These are phyloP conservation scores for Rosellinia necatrix DNA, from an alignment of 2,329 filamentous ascomycete genomes.

Conservation along the genomic window DNA sequence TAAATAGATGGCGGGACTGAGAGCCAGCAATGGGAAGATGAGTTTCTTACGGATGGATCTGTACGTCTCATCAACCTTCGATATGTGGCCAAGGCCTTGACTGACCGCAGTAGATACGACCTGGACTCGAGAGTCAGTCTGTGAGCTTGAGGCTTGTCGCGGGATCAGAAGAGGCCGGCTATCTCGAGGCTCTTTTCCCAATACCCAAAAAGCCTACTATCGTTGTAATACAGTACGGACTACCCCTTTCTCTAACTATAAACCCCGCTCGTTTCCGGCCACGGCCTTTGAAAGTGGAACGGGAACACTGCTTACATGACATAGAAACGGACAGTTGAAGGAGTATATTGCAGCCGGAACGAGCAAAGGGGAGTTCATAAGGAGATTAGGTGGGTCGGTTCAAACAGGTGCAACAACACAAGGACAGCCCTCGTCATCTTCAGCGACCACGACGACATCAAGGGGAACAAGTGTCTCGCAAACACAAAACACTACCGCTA, in stretches of 20 bases:
- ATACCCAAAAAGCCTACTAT: conserved; percentile 78
- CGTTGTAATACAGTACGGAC: conserved; percentile 72
- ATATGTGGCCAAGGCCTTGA: conserved; percentile 1
- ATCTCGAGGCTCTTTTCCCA: conserved; percentile 81
- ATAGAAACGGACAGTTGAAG: conserved; percentile 73
- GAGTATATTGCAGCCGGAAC: conserved; percentile 74
- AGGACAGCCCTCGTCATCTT: conserved; percentile 19
- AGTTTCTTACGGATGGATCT: conserved; percentile 63
- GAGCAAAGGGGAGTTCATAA: conserved; percentile 68
- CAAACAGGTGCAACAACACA: conserved; percentile 29
- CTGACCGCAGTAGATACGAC: conserved; percentile 52
- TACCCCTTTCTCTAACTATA: not conserved
- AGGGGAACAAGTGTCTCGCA: too few relatives aligned
- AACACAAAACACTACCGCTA: conserved; percentile 12
- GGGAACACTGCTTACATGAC: conserved; percentile 15
- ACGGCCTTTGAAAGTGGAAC: not conserved
- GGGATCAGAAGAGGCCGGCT: conserved; percentile 79
- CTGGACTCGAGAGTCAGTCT: conserved; percentile 63
- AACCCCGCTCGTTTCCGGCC: not conserved
- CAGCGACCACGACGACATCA: conserved; percentile 10
- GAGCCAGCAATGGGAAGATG: conserved; percentile 73
- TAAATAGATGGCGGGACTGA: conserved; percentile 69
- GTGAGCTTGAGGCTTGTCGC: conserved; percentile 72
- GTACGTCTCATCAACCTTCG: conserved; percentile 47
- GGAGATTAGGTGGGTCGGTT: conserved; percentile 54